These are phyloP conservation scores for Gilbertella persicaria DNA, from an alignment of 371 early-diverging fungal genomes.

Conservation along the genomic window DNA sequence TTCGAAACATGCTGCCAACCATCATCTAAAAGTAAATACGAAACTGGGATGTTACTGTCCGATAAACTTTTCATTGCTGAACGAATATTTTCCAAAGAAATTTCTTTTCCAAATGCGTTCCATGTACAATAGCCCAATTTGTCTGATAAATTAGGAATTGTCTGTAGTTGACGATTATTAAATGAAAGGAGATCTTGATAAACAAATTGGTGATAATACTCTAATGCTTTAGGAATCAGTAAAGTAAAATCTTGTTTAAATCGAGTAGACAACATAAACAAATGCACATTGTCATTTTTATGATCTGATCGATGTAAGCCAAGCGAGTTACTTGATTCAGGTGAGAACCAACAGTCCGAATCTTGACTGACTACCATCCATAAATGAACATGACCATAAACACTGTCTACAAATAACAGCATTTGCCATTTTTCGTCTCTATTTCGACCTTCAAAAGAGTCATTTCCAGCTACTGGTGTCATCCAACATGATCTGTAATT, in stretches of 20 bases:
- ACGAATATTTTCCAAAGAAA: conserved; percentile 15
- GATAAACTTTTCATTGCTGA: conserved; percentile 22
- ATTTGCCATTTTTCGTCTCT: conserved; percentile 17
- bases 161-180: too few relatives aligned
- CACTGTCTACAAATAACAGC: conserved; percentile 13
- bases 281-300: conserved; percentile 1
- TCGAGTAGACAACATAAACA: conserved; percentile 6
- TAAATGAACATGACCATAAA: conserved; percentile 12
- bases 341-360: conserved; percentile 14
- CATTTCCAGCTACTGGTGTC: conserved; percentile 15
- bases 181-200: too few relatives aligned
- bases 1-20: conserved; percentile 39
- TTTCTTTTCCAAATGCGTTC: conserved; percentile 39
- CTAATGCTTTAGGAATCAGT: conserved; percentile 2
- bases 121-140: conserved; percentile 49
- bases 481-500: conserved; percentile 18
- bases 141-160: not conserved
- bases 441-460: not conserved
- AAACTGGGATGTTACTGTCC: conserved; percentile 23
- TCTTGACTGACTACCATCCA: conserved; percentile 14
- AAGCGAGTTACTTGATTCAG: not conserved
- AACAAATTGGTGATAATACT: conserved; percentile 1
- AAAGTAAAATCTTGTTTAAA: not conserved
- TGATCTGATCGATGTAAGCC: not conserved
- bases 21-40: conserved; percentile 48